These are phyloP conservation scores for Blepharisma stoltei DNA, from an alignment of 73 alveolate genomes.

Conservation along the genomic window DNA sequence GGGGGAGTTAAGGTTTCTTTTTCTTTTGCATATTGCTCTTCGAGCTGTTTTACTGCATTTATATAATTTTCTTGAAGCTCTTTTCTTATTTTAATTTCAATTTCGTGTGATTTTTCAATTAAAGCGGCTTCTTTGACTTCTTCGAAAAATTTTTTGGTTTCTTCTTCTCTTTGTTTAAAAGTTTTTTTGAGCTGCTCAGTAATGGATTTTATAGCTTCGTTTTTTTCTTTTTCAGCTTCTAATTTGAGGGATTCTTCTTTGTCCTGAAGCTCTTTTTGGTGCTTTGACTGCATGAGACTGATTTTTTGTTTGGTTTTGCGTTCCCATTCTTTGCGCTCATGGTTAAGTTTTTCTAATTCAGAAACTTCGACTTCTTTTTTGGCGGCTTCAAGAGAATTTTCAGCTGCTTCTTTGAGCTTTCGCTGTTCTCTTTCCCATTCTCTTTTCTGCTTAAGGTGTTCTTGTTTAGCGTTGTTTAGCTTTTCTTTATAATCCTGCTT, in stretches of 20 bases:
- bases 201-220: background rate
- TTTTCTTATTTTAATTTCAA: conserved; percentile 8
- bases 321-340: conserved; percentile 7
- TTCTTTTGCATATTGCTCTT: conserved; percentile 13
- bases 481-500: background rate
- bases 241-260: background rate
- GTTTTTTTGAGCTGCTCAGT: background rate
- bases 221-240: conserved; percentile 15
- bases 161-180: conserved; percentile 8
- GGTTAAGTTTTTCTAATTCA: conserved; percentile 10
- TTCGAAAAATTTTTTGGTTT: background rate
- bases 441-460: background rate
- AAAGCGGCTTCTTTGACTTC: background rate
- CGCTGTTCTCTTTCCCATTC: conserved; percentile 23
- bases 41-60: background rate
- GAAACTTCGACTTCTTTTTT: conserved; percentile 19
- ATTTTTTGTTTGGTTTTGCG: conserved; percentile 12
- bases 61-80: conserved; percentile 16
- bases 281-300: conserved; percentile 1
- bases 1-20: background rate
- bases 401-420: conserved; percentile 4
- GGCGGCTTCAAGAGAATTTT: conserved; percentile 8
- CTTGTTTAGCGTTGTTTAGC: background rate
- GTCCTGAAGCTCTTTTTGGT: conserved; percentile 23
- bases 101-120: conserved; percentile 16